These are phyloP conservation scores for Typha latifolia DNA, from an alignment of 176 grass and related monocot species.

Conservation along the genomic window DNA sequence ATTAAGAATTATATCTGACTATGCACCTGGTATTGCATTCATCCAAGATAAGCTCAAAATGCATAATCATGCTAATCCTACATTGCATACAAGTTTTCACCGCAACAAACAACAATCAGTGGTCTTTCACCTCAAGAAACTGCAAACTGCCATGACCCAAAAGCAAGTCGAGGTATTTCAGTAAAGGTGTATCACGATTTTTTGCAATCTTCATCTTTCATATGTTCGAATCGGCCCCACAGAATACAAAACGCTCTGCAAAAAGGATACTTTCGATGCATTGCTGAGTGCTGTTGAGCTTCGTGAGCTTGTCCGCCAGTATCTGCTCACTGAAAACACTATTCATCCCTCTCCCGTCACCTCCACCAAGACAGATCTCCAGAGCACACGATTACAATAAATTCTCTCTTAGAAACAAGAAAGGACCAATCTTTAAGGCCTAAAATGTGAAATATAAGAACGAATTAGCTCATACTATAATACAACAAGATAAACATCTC, in stretches of 20 bases:
- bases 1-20: too few species aligned
- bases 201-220: too few species aligned
- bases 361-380: not conserved
- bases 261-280: constrained; percentile 99
- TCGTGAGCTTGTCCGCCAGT: constrained; percentile 83
- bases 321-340: constrained; percentile 81
- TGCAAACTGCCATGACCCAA: not conserved
- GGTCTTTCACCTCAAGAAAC: not conserved
- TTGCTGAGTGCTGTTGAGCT: constrained; percentile 99
- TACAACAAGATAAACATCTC: not conserved
- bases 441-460: constrained; percentile 1
- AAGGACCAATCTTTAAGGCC: constrained; percentile 3
- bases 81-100: not conserved
- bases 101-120: not conserved
- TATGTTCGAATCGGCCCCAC: too few species aligned
- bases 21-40: too few species aligned
- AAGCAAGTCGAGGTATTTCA: too few species aligned
- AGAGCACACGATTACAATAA: not conserved
- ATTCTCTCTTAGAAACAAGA: not conserved
- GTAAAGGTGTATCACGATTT: too few species aligned
- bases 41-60: too few species aligned
- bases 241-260: constrained; percentile 2
- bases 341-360: constrained; percentile 33
- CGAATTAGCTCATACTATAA: constrained; percentile 14
- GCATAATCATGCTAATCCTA: not conserved